Evolutionary conservation across 140 eudicot genomes (phyloP), one percentile per base, ranked within the genome.

Genomic region (Oenanthe javanica): DNA sequence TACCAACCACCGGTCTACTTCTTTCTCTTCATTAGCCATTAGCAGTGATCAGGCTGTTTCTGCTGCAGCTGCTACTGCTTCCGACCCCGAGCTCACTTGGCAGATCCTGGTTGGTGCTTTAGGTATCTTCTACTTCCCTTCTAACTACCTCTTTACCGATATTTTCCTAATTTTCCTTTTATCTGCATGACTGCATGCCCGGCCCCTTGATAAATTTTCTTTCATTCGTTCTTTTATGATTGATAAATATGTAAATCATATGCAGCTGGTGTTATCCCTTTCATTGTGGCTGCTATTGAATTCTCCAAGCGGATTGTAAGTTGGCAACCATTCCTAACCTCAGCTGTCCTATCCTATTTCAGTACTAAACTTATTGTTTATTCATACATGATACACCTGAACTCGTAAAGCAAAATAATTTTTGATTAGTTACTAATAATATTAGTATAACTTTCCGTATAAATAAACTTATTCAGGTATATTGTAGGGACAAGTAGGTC

Each of bases 281-380:
- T 94, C 77, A 86, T 94, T 71, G 94, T 94, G n/a, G 98, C 98
- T 5, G 97, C 97, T 77, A 83, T 94, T 14, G 98, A 94, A 79
- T 94, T 94, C 88, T 85, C 91, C 88, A 94, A 94, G 86, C 84
- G 98, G 84, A 94, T 94, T 80, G 97, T 94, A 83, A 85, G 95
- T 63, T 16, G 7, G 8, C 46, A 48, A n/a, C 63, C 40, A 43
- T 21, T 25, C 16, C 43, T 52, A 12, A 67, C 38, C n/a, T 16
- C n/a, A 16, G 16, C n/a, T 52, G 21, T 12, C 54, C 54, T 14
- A 50, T 50, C 54, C 54, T 14, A 50, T 50, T 50, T 50, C 6
- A 52, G 59, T 52, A 3, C 21, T 52, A 3, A 52, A 52, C 50
- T 25, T 12, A 25, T 31, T 66, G 72, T 25, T 9, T 66, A 66